Conservation (phyloP, 2,329 filamentous ascomycete genomes). For the Stromatinia cepivora region DNA sequence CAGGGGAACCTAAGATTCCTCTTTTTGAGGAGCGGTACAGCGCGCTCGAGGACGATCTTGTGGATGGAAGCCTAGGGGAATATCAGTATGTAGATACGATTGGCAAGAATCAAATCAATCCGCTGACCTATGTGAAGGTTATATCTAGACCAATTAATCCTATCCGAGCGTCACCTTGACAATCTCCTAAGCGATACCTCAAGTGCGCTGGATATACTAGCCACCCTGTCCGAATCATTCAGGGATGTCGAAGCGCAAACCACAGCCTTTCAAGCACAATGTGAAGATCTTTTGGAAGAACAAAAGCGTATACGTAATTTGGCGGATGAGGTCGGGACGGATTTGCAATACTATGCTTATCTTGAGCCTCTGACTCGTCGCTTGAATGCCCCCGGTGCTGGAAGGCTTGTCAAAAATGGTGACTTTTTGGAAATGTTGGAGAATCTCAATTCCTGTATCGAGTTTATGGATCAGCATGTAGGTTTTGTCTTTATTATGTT, state of each 20-base stretch:
- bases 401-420: slow-evolving; percentile 78
- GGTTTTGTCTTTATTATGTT: slow-evolving; percentile 39
- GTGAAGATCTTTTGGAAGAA: slow-evolving; percentile 80
- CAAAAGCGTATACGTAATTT: slow-evolving; percentile 77
- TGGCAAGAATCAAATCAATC: background rate
- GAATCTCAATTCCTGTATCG: slow-evolving; percentile 85
- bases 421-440: slow-evolving; percentile 86
- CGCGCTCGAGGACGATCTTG: slow-evolving; percentile 62
- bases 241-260: slow-evolving; percentile 86
- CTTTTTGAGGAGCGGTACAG: slow-evolving; percentile 58
- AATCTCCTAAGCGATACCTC: slow-evolving; percentile 76
- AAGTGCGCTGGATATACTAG: slow-evolving; percentile 71
- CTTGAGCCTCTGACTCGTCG: slow-evolving; percentile 86
- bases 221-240: slow-evolving; percentile 81
- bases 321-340: slow-evolving; percentile 81
- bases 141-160: slow-evolving; percentile 77
- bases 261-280: slow-evolving; percentile 88
- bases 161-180: slow-evolving; percentile 81
- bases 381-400: slow-evolving; percentile 88
- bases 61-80: slow-evolving; percentile 80
- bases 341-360: slow-evolving; percentile 93
- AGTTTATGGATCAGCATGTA: slow-evolving; percentile 88
- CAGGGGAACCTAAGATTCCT: slow-evolving; percentile 50
- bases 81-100: slow-evolving; percentile 64
- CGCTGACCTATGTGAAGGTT: slow-evolving; percentile 49